These are phyloP conservation scores for Nakataea oryzae DNA, from an alignment of 2,329 filamentous ascomycete species.

Conservation along the genomic window DNA sequence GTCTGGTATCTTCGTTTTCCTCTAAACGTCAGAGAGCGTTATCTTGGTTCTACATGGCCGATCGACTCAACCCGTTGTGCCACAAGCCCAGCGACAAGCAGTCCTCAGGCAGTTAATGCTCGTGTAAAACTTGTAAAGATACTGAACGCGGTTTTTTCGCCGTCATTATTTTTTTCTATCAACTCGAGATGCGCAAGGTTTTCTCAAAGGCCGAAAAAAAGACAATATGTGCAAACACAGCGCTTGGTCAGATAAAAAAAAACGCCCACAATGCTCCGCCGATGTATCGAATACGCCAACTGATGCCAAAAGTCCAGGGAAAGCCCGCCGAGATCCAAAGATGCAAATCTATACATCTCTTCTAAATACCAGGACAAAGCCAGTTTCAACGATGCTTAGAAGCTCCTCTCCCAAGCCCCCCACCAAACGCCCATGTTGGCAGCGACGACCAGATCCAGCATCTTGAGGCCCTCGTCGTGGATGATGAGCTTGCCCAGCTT, in stretches of 20 bases:
- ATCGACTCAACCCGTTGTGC: background rate
- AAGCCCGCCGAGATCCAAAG: background rate
- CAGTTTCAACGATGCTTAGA: slow-evolving; percentile 7
- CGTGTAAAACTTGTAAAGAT: background rate
- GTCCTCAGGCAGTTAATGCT: background rate
- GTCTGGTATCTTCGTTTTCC: no score
- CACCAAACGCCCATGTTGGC: slow-evolving; percentile 92
- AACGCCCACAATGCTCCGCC: background rate
- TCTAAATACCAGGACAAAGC: background rate
- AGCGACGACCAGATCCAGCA: slow-evolving; percentile 86
- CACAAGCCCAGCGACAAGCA: no score
- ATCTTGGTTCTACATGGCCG: background rate
- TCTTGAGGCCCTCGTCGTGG: slow-evolving; percentile 81
- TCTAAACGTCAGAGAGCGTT: background rate
- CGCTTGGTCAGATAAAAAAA: background rate
- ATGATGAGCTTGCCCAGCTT: slow-evolving; percentile 93
- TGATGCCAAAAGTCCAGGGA: background rate
- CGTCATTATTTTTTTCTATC: background rate
- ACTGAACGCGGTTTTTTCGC: background rate
- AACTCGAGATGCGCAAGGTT: no score
- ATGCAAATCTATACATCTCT: background rate
- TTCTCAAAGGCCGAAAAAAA: background rate
- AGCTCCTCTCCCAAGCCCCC: slow-evolving; percentile 64
- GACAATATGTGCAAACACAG: background rate
- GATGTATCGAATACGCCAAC: background rate